Evolutionary conservation across 805 yeast genomes (phyloP).

Genomic region (Candida pseudofarinosa): DNA sequence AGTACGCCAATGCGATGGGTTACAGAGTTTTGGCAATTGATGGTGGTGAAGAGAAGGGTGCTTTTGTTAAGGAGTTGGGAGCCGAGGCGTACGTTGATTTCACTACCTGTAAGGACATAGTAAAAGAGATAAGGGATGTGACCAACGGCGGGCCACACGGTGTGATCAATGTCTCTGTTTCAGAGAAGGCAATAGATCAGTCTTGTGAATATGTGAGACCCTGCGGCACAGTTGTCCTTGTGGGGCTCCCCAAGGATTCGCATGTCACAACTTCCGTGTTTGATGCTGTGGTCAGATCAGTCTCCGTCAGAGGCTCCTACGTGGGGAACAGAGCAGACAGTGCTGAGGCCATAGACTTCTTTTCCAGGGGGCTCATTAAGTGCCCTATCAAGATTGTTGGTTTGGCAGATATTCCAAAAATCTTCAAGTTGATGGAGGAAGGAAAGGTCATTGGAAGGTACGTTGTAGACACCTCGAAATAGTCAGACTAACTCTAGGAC

Average conservation of each 20-base stretch:
- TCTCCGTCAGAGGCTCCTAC: slow-evolving; percentile 39
- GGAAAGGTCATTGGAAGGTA: slow-evolving; percentile 43
- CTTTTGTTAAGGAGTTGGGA: slow-evolving; percentile 50
- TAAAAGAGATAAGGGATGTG: slow-evolving; percentile 38
- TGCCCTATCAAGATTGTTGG: slow-evolving; percentile 40
- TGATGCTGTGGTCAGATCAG: slow-evolving; percentile 37
- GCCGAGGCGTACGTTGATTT: slow-evolving; percentile 63
- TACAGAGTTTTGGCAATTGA: slow-evolving; percentile 64
- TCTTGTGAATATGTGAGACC: slow-evolving; percentile 40
- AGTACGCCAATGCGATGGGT: slow-evolving; percentile 76
- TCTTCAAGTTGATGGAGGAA: slow-evolving; percentile 38
- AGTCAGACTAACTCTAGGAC: slow-evolving; percentile 6
- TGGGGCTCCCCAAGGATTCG: slow-evolving; percentile 45
- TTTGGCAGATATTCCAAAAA: slow-evolving; percentile 36
- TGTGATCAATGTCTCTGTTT: slow-evolving; percentile 46
- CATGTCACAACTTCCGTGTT: slow-evolving; percentile 37
- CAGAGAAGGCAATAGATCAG: slow-evolving; percentile 48
- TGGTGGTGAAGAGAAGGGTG: slow-evolving; percentile 70
- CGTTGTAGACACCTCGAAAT: slow-evolving; percentile 41
- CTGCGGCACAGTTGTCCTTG: slow-evolving; percentile 41
- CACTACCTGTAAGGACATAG: slow-evolving; percentile 47
- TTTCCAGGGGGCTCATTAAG: slow-evolving; percentile 39
- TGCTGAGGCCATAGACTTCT: slow-evolving; percentile 43
- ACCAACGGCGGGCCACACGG: slow-evolving; percentile 62
- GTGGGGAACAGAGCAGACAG: slow-evolving; percentile 47